Percentiles rank a stretch among this genome's conserved stretches.
Conservation (phyloP, 129 eudicot species). For the Tagetes patula region DNA sequence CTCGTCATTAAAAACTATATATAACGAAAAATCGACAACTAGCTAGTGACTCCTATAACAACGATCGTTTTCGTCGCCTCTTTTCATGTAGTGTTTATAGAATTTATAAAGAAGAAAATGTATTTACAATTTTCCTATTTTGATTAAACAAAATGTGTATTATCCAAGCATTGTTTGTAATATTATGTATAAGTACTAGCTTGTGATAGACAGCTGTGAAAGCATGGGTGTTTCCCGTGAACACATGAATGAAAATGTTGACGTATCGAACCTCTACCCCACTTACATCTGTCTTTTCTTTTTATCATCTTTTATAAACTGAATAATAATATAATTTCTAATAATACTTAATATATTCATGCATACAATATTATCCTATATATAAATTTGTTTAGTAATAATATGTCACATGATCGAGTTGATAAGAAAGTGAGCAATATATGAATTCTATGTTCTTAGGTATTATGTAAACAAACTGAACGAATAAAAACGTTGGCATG, state of each 20-base stretch:
- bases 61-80: too few species aligned
- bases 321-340: neutral
- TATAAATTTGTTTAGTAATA: neutral
- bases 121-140: neutral
- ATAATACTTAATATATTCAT: neutral
- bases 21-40: too few species aligned
- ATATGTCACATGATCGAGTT: neutral
- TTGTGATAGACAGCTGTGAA: conserved; percentile 17
- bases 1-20: too few species aligned
- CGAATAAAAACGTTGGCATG: too few species aligned
- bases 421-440: neutral
- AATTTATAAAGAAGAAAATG: too few species aligned
- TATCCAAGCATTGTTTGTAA: neutral
- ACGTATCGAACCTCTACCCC: conserved; percentile 6
- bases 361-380: too few species aligned
- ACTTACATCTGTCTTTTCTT: neutral
- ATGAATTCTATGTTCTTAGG: too few species aligned
- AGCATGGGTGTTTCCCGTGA: conserved; percentile 21
- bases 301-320: neutral
- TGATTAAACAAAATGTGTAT: neutral
- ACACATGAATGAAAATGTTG: conserved; percentile 7
- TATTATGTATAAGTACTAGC: neutral
- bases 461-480: too few species aligned
- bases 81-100: too few species aligned
- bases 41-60: too few species aligned